Percentiles rank a stretch among this genome's conserved stretches.
Conservation (phyloP, 116 monocot species). For the Posidonia oceanica region DNA sequence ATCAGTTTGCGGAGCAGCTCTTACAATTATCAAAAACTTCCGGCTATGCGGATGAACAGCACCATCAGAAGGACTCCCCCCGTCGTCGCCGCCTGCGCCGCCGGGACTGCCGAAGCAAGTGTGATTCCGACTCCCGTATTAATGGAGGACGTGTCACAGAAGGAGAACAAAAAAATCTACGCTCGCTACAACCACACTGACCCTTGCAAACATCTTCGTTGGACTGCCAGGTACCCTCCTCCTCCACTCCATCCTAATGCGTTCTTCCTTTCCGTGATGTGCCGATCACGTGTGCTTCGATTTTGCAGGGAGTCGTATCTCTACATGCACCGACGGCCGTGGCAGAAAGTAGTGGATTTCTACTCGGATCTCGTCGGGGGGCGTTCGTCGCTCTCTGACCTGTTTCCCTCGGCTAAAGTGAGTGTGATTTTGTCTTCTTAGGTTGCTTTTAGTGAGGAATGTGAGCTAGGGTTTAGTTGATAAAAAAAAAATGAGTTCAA, state of each 20-base stretch:
- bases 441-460: not conserved
- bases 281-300: not conserved
- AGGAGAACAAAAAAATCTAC: conserved; percentile 22
- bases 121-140: not conserved
- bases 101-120: not conserved
- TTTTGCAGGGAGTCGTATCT: conserved; percentile 58
- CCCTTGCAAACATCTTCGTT: conserved; percentile 35
- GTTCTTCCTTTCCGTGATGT: not conserved
- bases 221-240: conserved; percentile 46
- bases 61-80: no score
- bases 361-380: conserved; percentile 54
- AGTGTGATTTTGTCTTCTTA: not conserved
- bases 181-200: conserved; percentile 61
- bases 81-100: not conserved
- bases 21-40: no score
- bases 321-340: conserved; percentile 64
- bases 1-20: no score
- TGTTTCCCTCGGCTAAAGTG: conserved; percentile 30
- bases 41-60: no score
- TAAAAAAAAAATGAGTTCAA: no score
- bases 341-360: conserved; percentile 54
- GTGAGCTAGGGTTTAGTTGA: not conserved
- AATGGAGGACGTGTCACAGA: conserved; percentile 2
- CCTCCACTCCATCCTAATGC: not conserved
- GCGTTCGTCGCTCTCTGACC: conserved; percentile 19